Base-by-base conservation (phyloP, 2,329 filamentous ascomycete species). In the Tolypocladium capitatum region DNA sequence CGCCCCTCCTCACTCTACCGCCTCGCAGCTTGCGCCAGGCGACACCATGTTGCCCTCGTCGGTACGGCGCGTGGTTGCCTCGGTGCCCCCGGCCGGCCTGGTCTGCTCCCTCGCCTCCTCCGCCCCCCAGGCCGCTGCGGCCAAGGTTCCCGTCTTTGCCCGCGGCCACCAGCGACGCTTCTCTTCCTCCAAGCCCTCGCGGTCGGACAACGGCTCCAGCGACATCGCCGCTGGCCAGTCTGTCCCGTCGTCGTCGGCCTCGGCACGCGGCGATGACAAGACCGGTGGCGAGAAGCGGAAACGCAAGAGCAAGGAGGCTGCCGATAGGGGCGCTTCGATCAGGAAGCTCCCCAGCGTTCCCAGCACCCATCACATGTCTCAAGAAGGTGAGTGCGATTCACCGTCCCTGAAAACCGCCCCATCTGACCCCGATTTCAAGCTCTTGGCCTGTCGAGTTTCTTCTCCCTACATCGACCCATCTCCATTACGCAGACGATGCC, bases 381-480 rank as follows among this genome's bases (percentile, higher is more conserved):
- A 80, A 60, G 74, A 80, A 65, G 79, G 83, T 85, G 65, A 32
- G 72, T n/a, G 5, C 3, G n/a, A 2, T 9, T 21, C 18, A 10
- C 18, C 8, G 4, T 31, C 8, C 11, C 10, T 30, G 4, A 38
- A 5, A 3, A 16, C 9, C 20, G 32, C 4, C 40, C 24, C 14
- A 27, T 16, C 24, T 21, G 30, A 33, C n/a, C 3, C 6, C 20
- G 27, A 8, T 34, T 28, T 53, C 5, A 55, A 97, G 92, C 94
- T 60, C 76, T 97, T 51, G 83, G 85, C 53, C 74, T 95, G 42
- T 92, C 91, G 8, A 84, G 84, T 51, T 97, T 98, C 75, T 97
- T 97, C 73, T 94, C 90, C 53, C 84, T 94, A 55, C 88, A 98
- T 68, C 83, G 92, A 52, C 92, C 92, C 42, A 91, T 98, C 60